Evolutionary conservation across 2,329 filamentous ascomycete genomes (phyloP).

Genomic region (Microsporum canis): DNA sequence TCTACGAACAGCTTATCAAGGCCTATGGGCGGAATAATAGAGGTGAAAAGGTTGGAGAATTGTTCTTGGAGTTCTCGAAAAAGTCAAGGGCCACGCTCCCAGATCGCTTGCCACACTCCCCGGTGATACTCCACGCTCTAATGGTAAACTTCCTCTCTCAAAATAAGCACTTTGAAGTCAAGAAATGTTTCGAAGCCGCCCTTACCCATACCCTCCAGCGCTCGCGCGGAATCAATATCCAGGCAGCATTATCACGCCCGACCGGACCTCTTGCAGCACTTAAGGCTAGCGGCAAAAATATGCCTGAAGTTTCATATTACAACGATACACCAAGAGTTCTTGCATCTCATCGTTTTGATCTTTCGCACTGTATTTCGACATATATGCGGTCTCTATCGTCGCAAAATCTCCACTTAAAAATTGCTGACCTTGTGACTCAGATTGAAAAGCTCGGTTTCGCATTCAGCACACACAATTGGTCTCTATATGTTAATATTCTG

Average conservation of each 20-base stretch:
- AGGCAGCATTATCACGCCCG: neutral
- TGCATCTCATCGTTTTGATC: conserved; percentile 37
- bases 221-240: conserved; percentile 20
- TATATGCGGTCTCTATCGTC: conserved; percentile 43
- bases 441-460: conserved; percentile 57
- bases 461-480: conserved; percentile 70
- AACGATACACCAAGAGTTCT: conserved; percentile 18
- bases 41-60: conserved; percentile 40
- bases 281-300: neutral
- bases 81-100: conserved; percentile 11
- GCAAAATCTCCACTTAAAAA: conserved; percentile 43
- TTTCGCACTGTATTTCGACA: conserved; percentile 39
- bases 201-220: conserved; percentile 42
- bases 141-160: conserved; percentile 53
- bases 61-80: conserved; percentile 44
- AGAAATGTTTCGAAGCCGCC: conserved; percentile 54
- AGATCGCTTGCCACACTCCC: conserved; percentile 31
- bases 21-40: conserved; percentile 41
- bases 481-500: conserved; percentile 60
- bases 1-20: conserved; percentile 47
- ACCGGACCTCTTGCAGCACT: neutral
- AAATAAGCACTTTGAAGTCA: conserved; percentile 49
- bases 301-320: neutral
- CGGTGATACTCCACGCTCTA: conserved; percentile 50
- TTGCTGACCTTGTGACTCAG: conserved; percentile 43